phyloP scores from a whole-genome alignment of 139 green algal genomes.

The Chlamydomonas sphaeroides region DNA sequence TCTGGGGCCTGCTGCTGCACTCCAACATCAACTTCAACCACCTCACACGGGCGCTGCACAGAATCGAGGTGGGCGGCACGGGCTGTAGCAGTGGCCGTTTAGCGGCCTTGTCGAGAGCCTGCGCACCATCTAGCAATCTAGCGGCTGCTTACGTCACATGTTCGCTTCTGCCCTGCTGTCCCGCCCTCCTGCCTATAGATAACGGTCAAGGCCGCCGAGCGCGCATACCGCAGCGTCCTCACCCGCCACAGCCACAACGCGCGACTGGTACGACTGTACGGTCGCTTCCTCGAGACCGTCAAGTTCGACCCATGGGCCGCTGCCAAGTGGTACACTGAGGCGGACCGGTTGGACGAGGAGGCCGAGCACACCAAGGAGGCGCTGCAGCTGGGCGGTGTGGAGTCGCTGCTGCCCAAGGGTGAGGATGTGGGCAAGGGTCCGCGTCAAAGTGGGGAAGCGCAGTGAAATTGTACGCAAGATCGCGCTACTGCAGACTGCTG shows the following conservation, averaged over 20 bases:
- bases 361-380: conserved; percentile 20
- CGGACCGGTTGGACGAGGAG: conserved; percentile 49
- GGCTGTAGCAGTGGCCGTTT: not conserved
- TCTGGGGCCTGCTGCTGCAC: conserved; percentile 53
- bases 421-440: too few relatives aligned
- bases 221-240: conserved; percentile 46
- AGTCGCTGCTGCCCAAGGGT: not conserved
- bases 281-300: conserved; percentile 53
- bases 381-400: not conserved
- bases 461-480: too few relatives aligned
- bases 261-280: conserved; percentile 55
- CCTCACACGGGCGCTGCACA: conserved; percentile 17
- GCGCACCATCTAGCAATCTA: too few relatives aligned
- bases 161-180: not conserved
- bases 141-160: not conserved
- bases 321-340: conserved; percentile 46
- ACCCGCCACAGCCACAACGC: conserved; percentile 42
- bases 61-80: conserved; percentile 35
- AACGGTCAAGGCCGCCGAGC: not conserved
- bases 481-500: too few relatives aligned
- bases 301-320: conserved; percentile 54
- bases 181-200: not conserved
- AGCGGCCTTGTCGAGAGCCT: not conserved
- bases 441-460: too few relatives aligned
- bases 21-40: conserved; percentile 38